These are phyloP conservation scores for apple (Malus domestica) DNA, from an alignment of 306 rosid genomes.

Conservation along the genomic window DNA sequence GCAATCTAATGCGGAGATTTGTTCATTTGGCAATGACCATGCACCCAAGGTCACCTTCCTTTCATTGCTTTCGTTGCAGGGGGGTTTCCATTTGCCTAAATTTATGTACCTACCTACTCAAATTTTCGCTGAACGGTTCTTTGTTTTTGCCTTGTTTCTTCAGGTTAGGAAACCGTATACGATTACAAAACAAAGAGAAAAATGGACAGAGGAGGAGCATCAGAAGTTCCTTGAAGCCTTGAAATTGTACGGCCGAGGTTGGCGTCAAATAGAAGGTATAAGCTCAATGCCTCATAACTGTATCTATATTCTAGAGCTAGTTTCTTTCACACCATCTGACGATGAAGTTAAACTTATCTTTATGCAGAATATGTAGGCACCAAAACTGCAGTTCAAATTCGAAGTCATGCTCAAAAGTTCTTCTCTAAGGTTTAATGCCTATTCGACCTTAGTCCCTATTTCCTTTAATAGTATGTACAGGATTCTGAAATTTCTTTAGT, in stretches of 20 bases:
- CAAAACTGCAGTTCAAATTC: constrained; percentile 96
- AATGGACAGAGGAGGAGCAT: constrained; percentile 97
- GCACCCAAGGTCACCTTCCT: constrained; percentile 56
- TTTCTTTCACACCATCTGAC: neutral
- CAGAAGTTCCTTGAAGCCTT: constrained; percentile 87
- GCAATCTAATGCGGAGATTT: constrained; percentile 32
- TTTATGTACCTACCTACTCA: neutral
- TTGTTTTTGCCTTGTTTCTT: constrained; percentile 7
- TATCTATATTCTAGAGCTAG: neutral
- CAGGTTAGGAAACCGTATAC: constrained; percentile 90
- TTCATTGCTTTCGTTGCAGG: neutral
- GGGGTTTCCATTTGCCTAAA: neutral
- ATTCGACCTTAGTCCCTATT: constrained; percentile 4
- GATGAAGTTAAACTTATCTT: constrained; percentile 30
- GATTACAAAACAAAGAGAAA: constrained; percentile 87
- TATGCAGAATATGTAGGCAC: constrained; percentile 92
- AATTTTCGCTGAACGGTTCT: neutral
- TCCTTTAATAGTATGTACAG: neutral
- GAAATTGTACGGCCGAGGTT: constrained; percentile 91
- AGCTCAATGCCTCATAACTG: constrained; percentile 7
- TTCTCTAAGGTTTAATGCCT: constrained; percentile 72
- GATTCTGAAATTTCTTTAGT: neutral
- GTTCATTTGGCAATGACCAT: constrained; percentile 34
- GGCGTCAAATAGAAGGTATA: constrained; percentile 96
- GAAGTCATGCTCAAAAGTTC: constrained; percentile 99